Base-by-base conservation (phyloP, 805 yeast species). In the Tetrapisispora namnaoensis region DNA sequence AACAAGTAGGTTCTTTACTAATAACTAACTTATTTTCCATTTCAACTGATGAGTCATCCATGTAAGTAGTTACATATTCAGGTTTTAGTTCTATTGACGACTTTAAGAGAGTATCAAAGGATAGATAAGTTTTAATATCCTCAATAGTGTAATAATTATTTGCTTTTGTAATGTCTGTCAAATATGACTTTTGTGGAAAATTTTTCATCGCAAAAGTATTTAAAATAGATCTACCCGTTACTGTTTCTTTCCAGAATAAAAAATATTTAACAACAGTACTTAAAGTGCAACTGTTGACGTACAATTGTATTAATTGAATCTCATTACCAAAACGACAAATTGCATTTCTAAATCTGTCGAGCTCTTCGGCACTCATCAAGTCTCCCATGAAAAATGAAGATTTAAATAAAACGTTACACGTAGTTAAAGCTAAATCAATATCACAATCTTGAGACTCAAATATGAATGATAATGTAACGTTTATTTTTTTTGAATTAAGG, bases 181-280 rank as follows among this genome's bases (percentile, higher is more conserved):
- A 8, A 37, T 44, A 44, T 6, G 18, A 13, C 17, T 44, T 45
- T n/a, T 4, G 3, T 16, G 39, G 44, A 10, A 4, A 22, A 39
- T 32, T 21, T 4, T 5, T 4, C 6, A 93, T 39, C 79, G 80
- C 59, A 69, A 86, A 59, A 82, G 80, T 36, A 86, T 21, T 95
- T 95, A 96, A 86, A 17, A 87, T 83, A 40, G 61, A 60, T 53
- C 77, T 80, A 0, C 97, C 97, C 40, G 73, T 73, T 30, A 76
- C 69, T 0, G 95, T 82, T 62, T 89, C 88, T 66, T 90, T 90
- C 98, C 98, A 91, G 44, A 87, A 69, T 58, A 89, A 91, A 59
- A 87, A 91, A 62, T 75, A 89, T 49, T 96, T 68, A 1, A 90
- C 97, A 53, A 89, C 71, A 82, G 82, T 85, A 0, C 88, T 76